Evolutionary conservation across 331 rosid genomes (phyloP).

Genomic region (Malus hybrid): DNA sequence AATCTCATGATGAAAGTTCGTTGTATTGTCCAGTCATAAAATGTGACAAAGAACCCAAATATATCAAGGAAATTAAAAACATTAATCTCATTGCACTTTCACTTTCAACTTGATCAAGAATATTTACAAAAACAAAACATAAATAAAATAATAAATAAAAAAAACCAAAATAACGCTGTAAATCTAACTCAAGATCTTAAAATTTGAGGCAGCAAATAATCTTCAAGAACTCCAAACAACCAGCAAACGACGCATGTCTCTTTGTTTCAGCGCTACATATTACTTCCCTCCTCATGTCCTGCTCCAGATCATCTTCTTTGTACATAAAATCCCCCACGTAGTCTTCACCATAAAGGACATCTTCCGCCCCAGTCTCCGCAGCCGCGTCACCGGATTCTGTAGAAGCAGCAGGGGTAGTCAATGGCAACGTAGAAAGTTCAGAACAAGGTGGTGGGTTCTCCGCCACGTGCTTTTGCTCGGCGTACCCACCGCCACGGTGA

Average conservation of each 20-base stretch:
- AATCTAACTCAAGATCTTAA: not conserved
- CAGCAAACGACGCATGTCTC: not conserved
- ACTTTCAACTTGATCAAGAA: no score
- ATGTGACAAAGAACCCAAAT: no score
- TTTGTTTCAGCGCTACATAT: not conserved
- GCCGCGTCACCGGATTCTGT: not conserved
- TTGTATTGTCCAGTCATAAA: not conserved
- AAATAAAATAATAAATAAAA: no score
- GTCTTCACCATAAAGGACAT: not conserved
- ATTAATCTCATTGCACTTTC: no score
- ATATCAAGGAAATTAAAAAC: not conserved
- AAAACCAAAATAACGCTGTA: not conserved
- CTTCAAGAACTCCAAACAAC: not conserved
- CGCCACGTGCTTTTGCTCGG: not conserved
- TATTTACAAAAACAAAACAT: not conserved
- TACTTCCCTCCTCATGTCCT: not conserved
- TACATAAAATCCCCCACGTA: not conserved
- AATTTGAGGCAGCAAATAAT: not conserved
- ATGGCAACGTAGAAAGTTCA: not conserved
- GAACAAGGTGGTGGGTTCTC: not conserved
- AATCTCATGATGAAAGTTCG: not conserved
- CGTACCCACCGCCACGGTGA: not conserved
- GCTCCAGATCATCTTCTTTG: constrained; percentile 7
- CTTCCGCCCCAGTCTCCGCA: not conserved
- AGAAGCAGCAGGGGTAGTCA: not conserved